These are phyloP conservation scores for Phalaenopsis equestris DNA, from an alignment of 106 monocot species.

Conservation along the genomic window DNA sequence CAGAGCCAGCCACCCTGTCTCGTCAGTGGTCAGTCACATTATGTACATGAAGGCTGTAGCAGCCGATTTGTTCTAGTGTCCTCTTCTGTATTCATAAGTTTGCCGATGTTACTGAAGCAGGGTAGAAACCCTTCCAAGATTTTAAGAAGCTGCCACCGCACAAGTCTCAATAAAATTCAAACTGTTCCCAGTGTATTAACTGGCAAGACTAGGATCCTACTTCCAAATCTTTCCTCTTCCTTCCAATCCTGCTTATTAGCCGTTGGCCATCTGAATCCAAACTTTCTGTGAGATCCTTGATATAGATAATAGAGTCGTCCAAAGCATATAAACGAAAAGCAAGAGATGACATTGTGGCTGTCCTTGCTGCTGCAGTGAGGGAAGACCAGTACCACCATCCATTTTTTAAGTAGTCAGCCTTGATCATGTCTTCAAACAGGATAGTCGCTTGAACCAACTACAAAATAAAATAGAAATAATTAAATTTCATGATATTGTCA, in stretches of 20 bases:
- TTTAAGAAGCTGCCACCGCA: slow-evolving; percentile 3
- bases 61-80: neutral
- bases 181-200: neutral
- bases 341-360: slow-evolving; percentile 63
- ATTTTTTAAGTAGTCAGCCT: slow-evolving; percentile 63
- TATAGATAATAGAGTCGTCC: slow-evolving; percentile 75
- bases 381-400: slow-evolving; percentile 97
- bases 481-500: neutral
- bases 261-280: slow-evolving; percentile 33
- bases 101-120: neutral
- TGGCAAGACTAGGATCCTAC: slow-evolving; percentile 20
- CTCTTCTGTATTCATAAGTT: neutral
- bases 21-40: neutral
- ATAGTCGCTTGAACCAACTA: slow-evolving; percentile 85
- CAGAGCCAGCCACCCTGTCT: neutral
- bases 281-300: slow-evolving; percentile 19
- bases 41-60: slow-evolving; percentile 4
- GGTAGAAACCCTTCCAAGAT: neutral
- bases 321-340: slow-evolving; percentile 73
- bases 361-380: slow-evolving; percentile 71
- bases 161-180: slow-evolving; percentile 12
- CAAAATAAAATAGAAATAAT: slow-evolving; percentile 2
- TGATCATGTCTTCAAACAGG: slow-evolving; percentile 75
- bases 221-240: slow-evolving; percentile 70
- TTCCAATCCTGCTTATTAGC: slow-evolving; percentile 28